A percentile compares a stretch with the other conserved stretches of the same genome.
These are phyloP conservation scores for Schrenkiella parvula DNA, from an alignment of 345 rosid species.

Conservation along the genomic window DNA sequence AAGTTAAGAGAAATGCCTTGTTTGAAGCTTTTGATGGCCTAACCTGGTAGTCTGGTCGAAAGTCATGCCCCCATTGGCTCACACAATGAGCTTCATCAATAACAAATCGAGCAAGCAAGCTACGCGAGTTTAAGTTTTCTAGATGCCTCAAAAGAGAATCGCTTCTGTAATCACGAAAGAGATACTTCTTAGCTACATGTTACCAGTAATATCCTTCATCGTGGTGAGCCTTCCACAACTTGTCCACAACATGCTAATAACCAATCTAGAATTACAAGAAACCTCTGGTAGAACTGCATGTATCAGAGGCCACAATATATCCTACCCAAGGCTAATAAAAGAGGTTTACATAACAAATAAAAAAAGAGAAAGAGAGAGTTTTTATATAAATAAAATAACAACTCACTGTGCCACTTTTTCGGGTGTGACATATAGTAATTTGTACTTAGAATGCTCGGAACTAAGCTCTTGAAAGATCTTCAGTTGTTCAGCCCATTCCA, in stretches of 20 bases:
- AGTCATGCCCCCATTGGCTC: conserved; percentile 99
- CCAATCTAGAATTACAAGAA: conserved; percentile 10
- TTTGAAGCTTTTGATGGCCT: conserved; percentile 18
- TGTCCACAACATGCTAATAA: neutral
- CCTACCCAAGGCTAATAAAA: conserved; percentile 4
- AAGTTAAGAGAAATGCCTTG: conserved; percentile 3
- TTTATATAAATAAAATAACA: neutral
- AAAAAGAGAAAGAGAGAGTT: neutral
- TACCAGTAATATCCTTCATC: conserved; percentile 6
- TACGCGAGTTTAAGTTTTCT: conserved; percentile 71
- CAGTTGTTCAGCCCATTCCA: conserved; percentile 98
- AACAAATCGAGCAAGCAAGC: conserved; percentile 87
- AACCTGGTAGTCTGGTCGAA: conserved; percentile 99
- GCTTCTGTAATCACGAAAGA: conserved; percentile 56
- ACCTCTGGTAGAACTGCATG: neutral
- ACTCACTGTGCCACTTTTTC: conserved; percentile 99
- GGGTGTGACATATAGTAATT: conserved; percentile 88
- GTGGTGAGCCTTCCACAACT: neutral
- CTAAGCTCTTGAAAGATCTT: conserved; percentile 81
- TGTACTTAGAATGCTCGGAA: conserved; percentile 79
- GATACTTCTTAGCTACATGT: conserved; percentile 12
- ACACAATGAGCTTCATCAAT: conserved; percentile 99
- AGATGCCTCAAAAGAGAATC: conserved; percentile 84
- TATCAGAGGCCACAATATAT: neutral
- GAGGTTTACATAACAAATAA: neutral